Evolutionary conservation across 176 grass and related monocot species (phyloP).

Genomic region (Stipa capillata): DNA sequence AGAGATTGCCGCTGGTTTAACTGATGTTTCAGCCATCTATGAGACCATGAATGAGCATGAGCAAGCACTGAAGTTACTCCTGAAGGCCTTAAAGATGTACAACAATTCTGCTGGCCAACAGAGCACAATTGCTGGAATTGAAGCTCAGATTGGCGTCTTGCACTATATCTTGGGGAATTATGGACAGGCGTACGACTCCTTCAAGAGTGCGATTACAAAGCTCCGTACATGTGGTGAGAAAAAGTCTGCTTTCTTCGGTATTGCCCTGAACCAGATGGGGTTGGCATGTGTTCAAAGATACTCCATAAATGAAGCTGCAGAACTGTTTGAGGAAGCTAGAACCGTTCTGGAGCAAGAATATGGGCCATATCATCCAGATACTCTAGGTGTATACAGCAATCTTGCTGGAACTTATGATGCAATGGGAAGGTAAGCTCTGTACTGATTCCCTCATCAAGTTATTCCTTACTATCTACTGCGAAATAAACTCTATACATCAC

Average conservation of each 20-base stretch:
- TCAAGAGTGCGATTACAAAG: conserved; percentile 78
- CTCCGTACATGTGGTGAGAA: conserved; percentile 84
- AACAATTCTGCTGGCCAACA: conserved; percentile 74
- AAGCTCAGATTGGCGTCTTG: conserved; percentile 93
- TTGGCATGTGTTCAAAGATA: conserved; percentile 79
- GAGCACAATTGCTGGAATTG: conserved; percentile 87
- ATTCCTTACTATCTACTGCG: not conserved
- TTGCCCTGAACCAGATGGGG: conserved; percentile 95
- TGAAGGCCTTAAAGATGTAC: conserved; percentile 91
- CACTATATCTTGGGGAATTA: conserved; percentile 85
- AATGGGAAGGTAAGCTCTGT: conserved; percentile 80
- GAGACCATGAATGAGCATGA: conserved; percentile 97
- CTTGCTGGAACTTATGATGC: conserved; percentile 97
- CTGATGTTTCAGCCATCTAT: conserved; percentile 89
- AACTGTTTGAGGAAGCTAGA: conserved; percentile 89
- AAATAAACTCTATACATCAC: not conserved
- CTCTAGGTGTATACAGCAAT: conserved; percentile 92
- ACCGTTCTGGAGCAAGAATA: conserved; percentile 86
- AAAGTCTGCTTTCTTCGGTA: conserved; percentile 84
- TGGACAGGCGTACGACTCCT: conserved; percentile 63
- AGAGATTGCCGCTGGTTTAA: conserved; percentile 84
- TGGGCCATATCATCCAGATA: conserved; percentile 85
- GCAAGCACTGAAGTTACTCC: conserved; percentile 88
- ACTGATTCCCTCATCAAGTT: not conserved
- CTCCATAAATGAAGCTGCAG: conserved; percentile 74